Evolutionary conservation across 208 protist species (phyloP).

Genomic region (Novymonas esmeraldas): DNA sequence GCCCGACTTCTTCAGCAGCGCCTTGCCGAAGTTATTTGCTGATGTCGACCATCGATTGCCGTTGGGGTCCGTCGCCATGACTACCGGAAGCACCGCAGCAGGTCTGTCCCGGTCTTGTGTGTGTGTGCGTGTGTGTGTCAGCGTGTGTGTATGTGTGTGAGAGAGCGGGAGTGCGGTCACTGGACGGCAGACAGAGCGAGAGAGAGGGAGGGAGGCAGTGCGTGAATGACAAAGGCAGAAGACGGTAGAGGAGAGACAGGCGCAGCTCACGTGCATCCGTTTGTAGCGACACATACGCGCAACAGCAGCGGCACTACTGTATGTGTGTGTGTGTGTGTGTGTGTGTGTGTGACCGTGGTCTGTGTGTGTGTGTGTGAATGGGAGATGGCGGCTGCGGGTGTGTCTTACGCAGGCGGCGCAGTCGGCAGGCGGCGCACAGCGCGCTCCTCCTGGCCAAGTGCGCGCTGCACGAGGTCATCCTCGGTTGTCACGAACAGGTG

Average conservation of each 20-base stretch:
- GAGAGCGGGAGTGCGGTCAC: too few species aligned
- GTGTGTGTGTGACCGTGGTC: not conserved
- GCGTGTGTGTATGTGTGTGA: not conserved
- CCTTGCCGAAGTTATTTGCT: constrained; percentile 82
- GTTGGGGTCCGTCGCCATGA: constrained; percentile 86
- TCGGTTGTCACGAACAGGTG: constrained; percentile 66
- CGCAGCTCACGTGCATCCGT: too few species aligned
- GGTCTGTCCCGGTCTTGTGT: not conserved
- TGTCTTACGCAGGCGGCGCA: not conserved
- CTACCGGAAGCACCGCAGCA: not conserved
- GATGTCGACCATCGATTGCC: constrained; percentile 81
- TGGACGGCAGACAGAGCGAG: too few species aligned
- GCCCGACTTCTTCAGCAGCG: constrained; percentile 89
- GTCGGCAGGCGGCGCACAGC: constrained; percentile 31
- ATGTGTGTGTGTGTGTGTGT: not conserved
- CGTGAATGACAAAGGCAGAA: too few species aligned
- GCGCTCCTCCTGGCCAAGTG: constrained; percentile 25
- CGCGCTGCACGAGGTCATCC: constrained; percentile 39
- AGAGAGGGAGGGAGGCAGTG: too few species aligned
- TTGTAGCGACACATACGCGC: too few species aligned
- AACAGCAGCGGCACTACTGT: too few species aligned
- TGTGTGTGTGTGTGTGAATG: not conserved
- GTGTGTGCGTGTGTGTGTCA: too few species aligned
- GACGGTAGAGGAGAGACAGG: too few species aligned
- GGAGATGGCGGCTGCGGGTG: not conserved